These are phyloP conservation scores for Colletotrichum ledebouriae DNA, from an alignment of 2,329 filamentous ascomycete species.

Conservation along the genomic window DNA sequence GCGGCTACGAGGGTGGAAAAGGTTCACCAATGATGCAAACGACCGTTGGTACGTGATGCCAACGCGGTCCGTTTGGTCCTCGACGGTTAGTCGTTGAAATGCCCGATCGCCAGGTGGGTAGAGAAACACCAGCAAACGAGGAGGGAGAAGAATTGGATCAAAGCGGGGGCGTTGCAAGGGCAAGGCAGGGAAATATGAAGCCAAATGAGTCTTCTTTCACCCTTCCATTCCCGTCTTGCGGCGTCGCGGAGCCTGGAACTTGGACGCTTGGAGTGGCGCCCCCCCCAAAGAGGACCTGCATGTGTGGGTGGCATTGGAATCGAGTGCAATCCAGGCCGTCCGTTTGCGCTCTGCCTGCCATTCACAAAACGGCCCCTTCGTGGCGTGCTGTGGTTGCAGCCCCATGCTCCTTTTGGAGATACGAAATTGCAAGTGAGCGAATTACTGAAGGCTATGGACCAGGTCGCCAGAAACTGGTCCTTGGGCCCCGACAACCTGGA, in stretches of 20 bases:
- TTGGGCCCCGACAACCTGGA: background rate
- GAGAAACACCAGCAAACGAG: constrained; percentile 8
- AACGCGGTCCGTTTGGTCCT: background rate
- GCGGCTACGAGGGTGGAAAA: background rate
- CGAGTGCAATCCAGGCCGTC: constrained; percentile 1
- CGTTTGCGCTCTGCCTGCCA: constrained; percentile 8
- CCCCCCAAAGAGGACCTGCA: background rate
- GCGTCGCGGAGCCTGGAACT: constrained; percentile 15
- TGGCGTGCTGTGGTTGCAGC: constrained; percentile 4
- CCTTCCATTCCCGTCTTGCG: constrained; percentile 16
- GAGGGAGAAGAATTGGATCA: background rate
- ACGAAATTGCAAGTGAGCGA: background rate
- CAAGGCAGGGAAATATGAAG: constrained; percentile 13
- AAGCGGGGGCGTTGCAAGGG: background rate
- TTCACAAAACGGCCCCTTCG: background rate
- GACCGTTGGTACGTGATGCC: constrained; percentile 1
- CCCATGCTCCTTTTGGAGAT: background rate
- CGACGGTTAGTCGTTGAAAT: constrained; percentile 1
- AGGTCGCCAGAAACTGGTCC: background rate
- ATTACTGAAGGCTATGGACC: background rate
- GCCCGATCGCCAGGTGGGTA: constrained; percentile 5
- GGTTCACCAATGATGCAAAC: constrained; percentile 2
- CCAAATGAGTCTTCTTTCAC: constrained; percentile 2
- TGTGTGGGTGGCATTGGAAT: constrained; percentile 13
- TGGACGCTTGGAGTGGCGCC: constrained; percentile 13